Base-by-base conservation (phyloP, 2,329 filamentous ascomycete species). In the Pseudocercospora fuligena region DNA sequence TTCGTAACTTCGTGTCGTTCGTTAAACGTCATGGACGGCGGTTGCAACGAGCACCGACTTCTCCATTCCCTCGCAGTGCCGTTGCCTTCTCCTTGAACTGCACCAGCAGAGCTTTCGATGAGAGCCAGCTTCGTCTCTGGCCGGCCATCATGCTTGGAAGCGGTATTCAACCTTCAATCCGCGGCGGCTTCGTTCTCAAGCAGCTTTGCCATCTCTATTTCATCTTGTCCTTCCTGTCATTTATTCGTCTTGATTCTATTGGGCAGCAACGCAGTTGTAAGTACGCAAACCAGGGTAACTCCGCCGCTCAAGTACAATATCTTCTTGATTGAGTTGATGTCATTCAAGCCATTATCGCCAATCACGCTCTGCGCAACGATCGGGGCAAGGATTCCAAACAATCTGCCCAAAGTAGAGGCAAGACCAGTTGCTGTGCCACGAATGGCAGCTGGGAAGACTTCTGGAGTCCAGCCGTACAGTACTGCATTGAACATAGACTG, bases 351-450 rank as follows among this genome's bases (percentile, higher is more conserved):
- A n/a, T 60, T 40, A 14, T 67, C 53, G 0, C 73, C 72, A n/a
- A 77, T 47, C 7, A 77, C 74, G 16, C 82, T 77, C 69, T 86
- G 82, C 2, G 84, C 86, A 63, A 87, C 85, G 40, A 88, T 72
- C 0, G 87, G 87, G 46, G 84, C 85, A 14, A 88, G 81, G 49
- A 89, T 88, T 8, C 85, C 84, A 68, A 87, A 87, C 31, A 88
- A 59, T 2, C 87, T 75, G 0, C 87, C 87, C 85, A 85, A 87
- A 71, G 87, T 88, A 65, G 84, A 85, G 2, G 86, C 85, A 12
- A 88, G 65, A 0, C 87, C 87, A 69, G 83, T 85, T 0, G 87
- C 78, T 0, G 84, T 86, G 3, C 66, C 64, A 56, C 66, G 51
- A 16, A 86, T 81, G 0, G 81, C 80, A 2, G 84, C 83, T 0